Percentiles rank a stretch among this genome's conserved stretches.
Evolutionary conservation across 257 asterid species (phyloP).

Genomic region (Solanum tarapatanum): DNA sequence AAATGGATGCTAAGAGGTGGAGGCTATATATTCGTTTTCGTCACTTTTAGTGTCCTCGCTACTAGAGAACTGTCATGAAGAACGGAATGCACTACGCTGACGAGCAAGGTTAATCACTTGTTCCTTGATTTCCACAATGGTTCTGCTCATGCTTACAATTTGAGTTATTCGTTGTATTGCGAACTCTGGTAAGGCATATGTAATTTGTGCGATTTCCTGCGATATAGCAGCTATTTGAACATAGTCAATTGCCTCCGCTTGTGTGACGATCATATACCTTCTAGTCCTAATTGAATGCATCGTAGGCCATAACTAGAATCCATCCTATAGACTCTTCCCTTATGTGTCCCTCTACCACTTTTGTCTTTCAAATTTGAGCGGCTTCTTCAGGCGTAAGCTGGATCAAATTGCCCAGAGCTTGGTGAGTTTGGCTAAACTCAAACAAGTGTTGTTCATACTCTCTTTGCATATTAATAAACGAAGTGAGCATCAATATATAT

Average conservation of each 20-base stretch:
- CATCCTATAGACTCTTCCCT: neutral
- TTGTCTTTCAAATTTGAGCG: neutral
- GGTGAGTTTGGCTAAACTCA: too few species aligned
- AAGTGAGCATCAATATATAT: too few species aligned
- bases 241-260: neutral
- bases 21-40: too few species aligned
- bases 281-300: too few species aligned
- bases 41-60: neutral
- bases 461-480: too few species aligned
- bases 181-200: neutral
- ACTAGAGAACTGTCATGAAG: neutral
- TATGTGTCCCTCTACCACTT: neutral
- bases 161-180: neutral
- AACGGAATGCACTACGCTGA: neutral
- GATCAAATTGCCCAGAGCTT: neutral
- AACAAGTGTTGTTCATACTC: too few species aligned
- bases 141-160: neutral
- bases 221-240: neutral
- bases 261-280: neutral
- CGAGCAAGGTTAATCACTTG: neutral
- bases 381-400: too few species aligned
- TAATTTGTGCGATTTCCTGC: neutral
- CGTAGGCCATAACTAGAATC: neutral
- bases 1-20: too few species aligned
- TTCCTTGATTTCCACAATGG: neutral